Conservation (phyloP, 495 filamentous ascomycete species). For the Neurospora pannonica region DNA sequence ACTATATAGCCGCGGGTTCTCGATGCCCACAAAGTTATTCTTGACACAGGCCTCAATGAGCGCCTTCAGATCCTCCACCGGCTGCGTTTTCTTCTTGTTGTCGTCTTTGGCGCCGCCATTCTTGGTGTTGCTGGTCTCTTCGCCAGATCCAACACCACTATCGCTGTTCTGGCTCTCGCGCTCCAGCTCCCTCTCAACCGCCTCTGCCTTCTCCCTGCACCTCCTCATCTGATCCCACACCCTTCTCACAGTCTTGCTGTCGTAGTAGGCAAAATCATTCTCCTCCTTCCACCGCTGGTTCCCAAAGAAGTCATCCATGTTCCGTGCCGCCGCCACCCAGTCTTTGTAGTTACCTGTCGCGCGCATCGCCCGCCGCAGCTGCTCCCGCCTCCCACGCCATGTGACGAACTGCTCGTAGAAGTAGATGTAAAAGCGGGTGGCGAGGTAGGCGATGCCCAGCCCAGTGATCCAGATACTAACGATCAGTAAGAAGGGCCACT, state of each 20-base stretch:
- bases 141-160: conserved; percentile 1
- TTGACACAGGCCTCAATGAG: conserved; percentile 87
- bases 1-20: conserved; percentile 86
- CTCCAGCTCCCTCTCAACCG: conserved; percentile 28
- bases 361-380: conserved; percentile 58
- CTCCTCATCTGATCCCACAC: conserved; percentile 65
- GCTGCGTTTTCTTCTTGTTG: conserved; percentile 29
- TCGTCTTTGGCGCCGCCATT: neutral
- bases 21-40: conserved; percentile 93
- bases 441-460: conserved; percentile 57
- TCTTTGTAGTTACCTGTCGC: conserved; percentile 64
- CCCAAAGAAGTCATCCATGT: conserved; percentile 73
- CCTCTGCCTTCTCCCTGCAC: conserved; percentile 48
- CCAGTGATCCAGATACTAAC: conserved; percentile 73
- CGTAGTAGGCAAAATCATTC: conserved; percentile 93
- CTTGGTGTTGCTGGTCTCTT: conserved; percentile 21
- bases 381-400: conserved; percentile 65
- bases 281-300: conserved; percentile 78
- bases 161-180: conserved; percentile 14
- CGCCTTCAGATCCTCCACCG: conserved; percentile 59
- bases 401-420: conserved; percentile 72
- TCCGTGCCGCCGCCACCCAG: conserved; percentile 69
- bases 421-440: conserved; percentile 82
- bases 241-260: conserved; percentile 67
- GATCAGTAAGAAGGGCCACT: conserved; percentile 79